Percentiles rank a stretch among this genome's conserved stretches.
Conservation (phyloP, 805 yeast genomes). For the Tetrapisispora phaffii region DNA sequence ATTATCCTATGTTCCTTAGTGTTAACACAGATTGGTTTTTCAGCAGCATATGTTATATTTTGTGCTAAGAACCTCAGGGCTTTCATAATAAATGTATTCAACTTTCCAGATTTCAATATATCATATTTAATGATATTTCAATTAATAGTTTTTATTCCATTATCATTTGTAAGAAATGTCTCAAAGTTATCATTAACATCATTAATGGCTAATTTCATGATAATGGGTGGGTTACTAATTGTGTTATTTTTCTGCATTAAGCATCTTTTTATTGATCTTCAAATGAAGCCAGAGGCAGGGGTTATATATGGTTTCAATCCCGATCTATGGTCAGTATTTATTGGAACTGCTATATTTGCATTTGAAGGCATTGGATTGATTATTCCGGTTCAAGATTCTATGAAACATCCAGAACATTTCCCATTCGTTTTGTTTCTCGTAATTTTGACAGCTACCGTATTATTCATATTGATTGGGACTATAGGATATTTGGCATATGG, state of each 20-base stretch:
- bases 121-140: conserved; percentile 45
- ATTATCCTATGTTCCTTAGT: conserved; percentile 56
- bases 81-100: conserved; percentile 44
- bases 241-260: conserved; percentile 46
- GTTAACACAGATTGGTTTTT: conserved; percentile 68
- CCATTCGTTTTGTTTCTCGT: conserved; percentile 57
- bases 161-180: conserved; percentile 65
- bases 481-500: conserved; percentile 69
- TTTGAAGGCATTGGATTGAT: conserved; percentile 79
- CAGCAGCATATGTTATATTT: conserved; percentile 72
- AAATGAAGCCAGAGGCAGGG: conserved; percentile 41
- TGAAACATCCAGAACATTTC: conserved; percentile 65
- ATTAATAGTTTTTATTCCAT: conserved; percentile 50
- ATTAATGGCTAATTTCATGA: conserved; percentile 59
- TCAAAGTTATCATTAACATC: conserved; percentile 67
- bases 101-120: conserved; percentile 28
- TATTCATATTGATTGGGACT: conserved; percentile 55
- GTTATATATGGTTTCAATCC: conserved; percentile 43
- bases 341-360: conserved; percentile 82
- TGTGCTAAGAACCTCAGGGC: conserved; percentile 65
- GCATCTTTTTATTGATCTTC: conserved; percentile 20
- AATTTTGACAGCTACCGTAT: conserved; percentile 47
- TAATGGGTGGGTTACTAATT: conserved; percentile 54
- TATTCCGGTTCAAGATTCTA: conserved; percentile 74
- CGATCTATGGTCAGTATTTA: conserved; percentile 56